These are phyloP conservation scores for Dioscorea dumetorum DNA, from an alignment of 106 monocot genomes.

Conservation along the genomic window DNA sequence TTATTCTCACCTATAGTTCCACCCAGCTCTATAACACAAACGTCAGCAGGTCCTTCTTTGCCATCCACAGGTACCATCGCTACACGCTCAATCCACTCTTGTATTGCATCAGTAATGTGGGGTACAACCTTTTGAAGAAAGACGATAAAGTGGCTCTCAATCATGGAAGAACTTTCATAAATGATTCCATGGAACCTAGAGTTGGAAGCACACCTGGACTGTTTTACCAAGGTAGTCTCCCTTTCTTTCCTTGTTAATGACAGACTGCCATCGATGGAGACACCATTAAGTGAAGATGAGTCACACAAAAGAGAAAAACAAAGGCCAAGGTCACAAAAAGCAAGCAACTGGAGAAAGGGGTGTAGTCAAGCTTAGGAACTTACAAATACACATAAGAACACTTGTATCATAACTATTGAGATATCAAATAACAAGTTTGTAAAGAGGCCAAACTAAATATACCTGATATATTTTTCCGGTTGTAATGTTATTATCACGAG, in stretches of 20 bases:
- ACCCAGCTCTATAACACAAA: constrained; percentile 65
- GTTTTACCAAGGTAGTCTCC: constrained; percentile 75
- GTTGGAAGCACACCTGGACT: constrained; percentile 44
- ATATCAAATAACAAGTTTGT: not conserved
- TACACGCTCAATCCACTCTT: constrained; percentile 64
- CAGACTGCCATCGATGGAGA: constrained; percentile 22
- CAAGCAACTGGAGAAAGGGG: not conserved
- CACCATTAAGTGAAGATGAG: not conserved
- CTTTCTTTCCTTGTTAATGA: constrained; percentile 62
- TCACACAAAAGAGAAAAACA: not conserved
- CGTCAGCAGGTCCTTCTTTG: constrained; percentile 54
- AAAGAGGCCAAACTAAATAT: not conserved
- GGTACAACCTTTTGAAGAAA: constrained; percentile 44
- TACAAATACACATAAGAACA: not conserved
- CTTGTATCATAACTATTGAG: not conserved
- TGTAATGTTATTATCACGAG: constrained; percentile 52
- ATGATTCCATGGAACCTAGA: not conserved
- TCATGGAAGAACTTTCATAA: not conserved
- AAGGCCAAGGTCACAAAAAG: not conserved
- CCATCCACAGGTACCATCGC: constrained; percentile 57
- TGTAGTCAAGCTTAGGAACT: not conserved
- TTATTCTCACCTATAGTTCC: constrained; percentile 52
- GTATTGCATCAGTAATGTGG: constrained; percentile 62
- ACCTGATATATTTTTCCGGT: constrained; percentile 56
- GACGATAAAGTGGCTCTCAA: not conserved